phyloP scores from a whole-genome alignment of 257 asterid species.

The Solanum commersonii region DNA sequence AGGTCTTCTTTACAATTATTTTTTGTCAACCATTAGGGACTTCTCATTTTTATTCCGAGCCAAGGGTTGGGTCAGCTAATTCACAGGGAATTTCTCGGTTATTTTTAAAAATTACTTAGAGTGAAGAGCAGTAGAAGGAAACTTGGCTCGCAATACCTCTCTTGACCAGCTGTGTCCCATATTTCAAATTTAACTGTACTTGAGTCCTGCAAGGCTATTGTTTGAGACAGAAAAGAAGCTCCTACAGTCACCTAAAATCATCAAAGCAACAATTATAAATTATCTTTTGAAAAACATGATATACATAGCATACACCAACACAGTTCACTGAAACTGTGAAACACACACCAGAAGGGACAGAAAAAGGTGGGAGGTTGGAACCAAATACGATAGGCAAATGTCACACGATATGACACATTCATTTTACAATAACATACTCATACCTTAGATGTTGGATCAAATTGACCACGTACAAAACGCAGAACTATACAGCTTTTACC shows the following conservation, averaged over 20 bases:
- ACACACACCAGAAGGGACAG: background rate
- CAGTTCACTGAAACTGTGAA: background rate
- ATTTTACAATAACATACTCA: background rate
- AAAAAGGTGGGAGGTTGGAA: background rate
- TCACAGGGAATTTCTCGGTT: background rate
- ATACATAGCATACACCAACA: background rate
- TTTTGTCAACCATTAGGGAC: background rate
- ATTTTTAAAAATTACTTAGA: background rate
- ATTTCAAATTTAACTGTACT: slow-evolving; percentile 95
- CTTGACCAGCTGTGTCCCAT: slow-evolving; percentile 99
- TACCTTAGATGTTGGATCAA: slow-evolving; percentile 96
- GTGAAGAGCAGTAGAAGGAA: background rate
- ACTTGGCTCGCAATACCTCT: slow-evolving; percentile 41
- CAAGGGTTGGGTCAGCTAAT: background rate
- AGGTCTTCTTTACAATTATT: background rate
- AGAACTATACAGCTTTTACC: slow-evolving; percentile 99
- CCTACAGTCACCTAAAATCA: slow-evolving; percentile 75
- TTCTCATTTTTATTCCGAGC: background rate
- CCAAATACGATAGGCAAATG: background rate
- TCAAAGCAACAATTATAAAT: slow-evolving; percentile 1
- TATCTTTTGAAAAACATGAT: background rate
- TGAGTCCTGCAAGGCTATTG: slow-evolving; percentile 92
- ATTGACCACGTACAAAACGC: slow-evolving; percentile 96
- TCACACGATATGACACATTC: background rate
- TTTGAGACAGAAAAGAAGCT: slow-evolving; percentile 94